Base-by-base conservation (phyloP, 495 filamentous ascomycete genomes). In the Copromyces sp. region DNA sequence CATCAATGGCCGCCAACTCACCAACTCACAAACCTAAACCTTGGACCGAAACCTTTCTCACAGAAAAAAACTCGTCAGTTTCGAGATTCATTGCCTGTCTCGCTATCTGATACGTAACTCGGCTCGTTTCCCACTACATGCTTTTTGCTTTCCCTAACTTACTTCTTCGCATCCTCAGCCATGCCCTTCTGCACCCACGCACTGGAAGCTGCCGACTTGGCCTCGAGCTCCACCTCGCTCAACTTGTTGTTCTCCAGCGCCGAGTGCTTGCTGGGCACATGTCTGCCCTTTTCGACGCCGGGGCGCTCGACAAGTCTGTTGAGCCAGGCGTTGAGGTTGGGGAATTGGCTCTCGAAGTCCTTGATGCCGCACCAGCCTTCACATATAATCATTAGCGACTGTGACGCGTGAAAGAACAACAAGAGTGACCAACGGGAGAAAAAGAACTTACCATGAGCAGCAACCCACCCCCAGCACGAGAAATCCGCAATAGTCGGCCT, bases 401-500 rank as follows among this genome's bases (percentile, higher is more conserved):
- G 39, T 20, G n/a, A 37, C 20, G 2, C 29, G n/a, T 40, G 35
- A 70, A 38, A 37, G 73, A 72, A 0, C 72, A 68, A 61, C 72
- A 65, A 44, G 14, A 70, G 41, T 12, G 32, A 41, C 24, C 24
- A 24, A 24, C 24, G 24, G 39, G 61, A 61, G 5, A 14, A 11
- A 1, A 2, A 45, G 65, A 80, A 80, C 82, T 70, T 77, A 84
- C 83, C 75, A 9, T 80, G 78, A 42, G 82, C 72, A 20, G 85
- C 81, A 7, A 93, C 83, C 92, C 93, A 97, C 9, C 92, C 91
- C 88, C 89, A 95, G 77, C 88, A 88, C 59, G 93, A 84, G 68
- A 97, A 90, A 80, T 98, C 94, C 0, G 94, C 94, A 72, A 95
- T 93, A 20, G 93, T 94, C 75, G 89, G 86, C 73, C 89, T 89